Conservation (phyloP, 163 green algal genomes). For the Volvox carteri region DNA sequence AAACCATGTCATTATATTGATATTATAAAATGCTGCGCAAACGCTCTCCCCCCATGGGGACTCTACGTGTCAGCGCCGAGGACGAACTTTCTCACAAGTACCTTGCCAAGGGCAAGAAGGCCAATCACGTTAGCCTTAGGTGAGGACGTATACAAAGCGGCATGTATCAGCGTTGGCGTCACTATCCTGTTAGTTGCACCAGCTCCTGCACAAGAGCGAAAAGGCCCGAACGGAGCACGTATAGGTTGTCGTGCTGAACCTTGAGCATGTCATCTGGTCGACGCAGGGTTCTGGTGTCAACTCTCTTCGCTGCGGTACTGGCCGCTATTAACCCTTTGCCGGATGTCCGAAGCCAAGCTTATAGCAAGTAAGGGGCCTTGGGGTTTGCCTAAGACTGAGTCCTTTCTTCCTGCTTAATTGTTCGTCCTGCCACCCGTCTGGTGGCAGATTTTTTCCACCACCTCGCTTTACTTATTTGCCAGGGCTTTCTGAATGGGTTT, state of each 20-base stretch:
- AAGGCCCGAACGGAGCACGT: background rate
- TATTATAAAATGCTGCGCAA: constrained; percentile 4
- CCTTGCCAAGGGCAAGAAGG: background rate
- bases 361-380: background rate
- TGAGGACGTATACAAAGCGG: background rate
- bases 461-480: background rate
- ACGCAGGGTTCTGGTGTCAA: constrained; percentile 1
- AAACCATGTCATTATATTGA: background rate
- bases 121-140: background rate
- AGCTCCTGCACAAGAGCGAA: background rate
- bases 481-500: background rate
- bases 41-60: background rate
- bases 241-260: background rate
- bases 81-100: background rate
- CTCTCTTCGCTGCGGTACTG: background rate
- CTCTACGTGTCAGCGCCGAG: background rate
- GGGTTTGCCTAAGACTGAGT: no score
- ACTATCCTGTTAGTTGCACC: background rate
- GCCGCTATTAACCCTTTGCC: background rate
- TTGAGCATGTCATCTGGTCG: background rate
- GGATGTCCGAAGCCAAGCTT: background rate
- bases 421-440: background rate
- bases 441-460: background rate
- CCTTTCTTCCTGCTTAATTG: background rate
- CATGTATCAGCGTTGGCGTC: background rate